phyloP scores from a whole-genome alignment of 306 rosid genomes.

The Datisca glomerata region DNA sequence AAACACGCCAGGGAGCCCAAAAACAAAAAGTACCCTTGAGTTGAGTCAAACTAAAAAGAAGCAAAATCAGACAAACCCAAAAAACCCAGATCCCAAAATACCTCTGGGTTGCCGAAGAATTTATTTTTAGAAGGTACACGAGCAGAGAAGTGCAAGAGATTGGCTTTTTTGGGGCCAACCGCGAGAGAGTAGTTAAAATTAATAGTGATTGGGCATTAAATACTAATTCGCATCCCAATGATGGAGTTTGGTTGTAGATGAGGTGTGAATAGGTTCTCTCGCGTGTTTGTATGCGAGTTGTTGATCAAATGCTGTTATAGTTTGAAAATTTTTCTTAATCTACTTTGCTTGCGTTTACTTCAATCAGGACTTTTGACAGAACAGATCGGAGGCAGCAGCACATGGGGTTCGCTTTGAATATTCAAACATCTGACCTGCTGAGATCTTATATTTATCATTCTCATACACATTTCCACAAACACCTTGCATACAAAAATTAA shows the following conservation, averaged over 20 bases:
- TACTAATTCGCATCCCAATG: conserved; percentile 15
- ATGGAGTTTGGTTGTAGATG: conserved; percentile 23
- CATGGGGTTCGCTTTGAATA: conserved; percentile 25
- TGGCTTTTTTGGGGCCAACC: not conserved
- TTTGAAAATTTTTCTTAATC: conserved; percentile 12
- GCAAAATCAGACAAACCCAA: not conserved
- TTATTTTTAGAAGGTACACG: not conserved
- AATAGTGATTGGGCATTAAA: conserved; percentile 14
- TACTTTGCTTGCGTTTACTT: conserved; percentile 8
- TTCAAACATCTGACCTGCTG: conserved; percentile 5
- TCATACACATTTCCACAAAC: conserved; percentile 1
- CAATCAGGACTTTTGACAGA: conserved; percentile 15
- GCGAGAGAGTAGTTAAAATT: not conserved
- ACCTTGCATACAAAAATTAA: not conserved
- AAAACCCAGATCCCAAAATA: conserved; percentile 25
- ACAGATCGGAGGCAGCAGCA: conserved; percentile 21
- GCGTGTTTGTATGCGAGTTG: conserved; percentile 3
- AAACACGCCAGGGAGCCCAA: not conserved
- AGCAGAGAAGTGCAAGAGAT: not conserved
- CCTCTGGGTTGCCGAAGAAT: conserved; percentile 10
- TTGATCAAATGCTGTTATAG: not conserved
- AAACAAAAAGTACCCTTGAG: not conserved
- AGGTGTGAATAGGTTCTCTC: conserved; percentile 18
- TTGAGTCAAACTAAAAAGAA: not conserved
- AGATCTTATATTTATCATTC: conserved; percentile 1